Evolutionary conservation across 169 alveolate species (phyloP).

Genomic region (Eimeria necatrix): DNA sequence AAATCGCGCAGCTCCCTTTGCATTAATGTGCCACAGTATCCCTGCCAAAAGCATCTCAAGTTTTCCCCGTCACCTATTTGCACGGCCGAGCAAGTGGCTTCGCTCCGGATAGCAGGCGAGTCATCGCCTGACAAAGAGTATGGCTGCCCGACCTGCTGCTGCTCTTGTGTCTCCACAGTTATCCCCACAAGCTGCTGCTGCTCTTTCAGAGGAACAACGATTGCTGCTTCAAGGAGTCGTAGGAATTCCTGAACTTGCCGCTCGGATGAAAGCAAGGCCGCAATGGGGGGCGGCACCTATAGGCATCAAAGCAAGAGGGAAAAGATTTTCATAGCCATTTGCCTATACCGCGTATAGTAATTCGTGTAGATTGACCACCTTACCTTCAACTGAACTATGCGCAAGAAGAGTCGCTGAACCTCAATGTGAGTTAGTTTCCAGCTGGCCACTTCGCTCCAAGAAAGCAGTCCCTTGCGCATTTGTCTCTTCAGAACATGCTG

Average conservation of each 20-base stretch:
- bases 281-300: constrained; percentile 56
- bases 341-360: neutral
- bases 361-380: neutral
- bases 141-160: constrained; percentile 17
- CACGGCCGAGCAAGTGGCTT: constrained; percentile 12
- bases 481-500: neutral
- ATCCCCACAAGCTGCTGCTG: constrained; percentile 17
- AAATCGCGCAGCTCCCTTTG: constrained; percentile 10
- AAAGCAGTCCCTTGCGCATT: constrained; percentile 5
- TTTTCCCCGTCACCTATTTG: constrained; percentile 16
- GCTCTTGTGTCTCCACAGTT: constrained; percentile 13
- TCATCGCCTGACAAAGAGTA: constrained; percentile 23
- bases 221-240: constrained; percentile 11
- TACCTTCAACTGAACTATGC: constrained; percentile 63
- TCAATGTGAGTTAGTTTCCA: constrained; percentile 53
- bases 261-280: constrained; percentile 24
- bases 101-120: constrained; percentile 56
- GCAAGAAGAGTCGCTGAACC: constrained; percentile 62
- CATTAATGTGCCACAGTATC: constrained; percentile 10
- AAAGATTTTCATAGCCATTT: neutral
- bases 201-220: neutral
- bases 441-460: constrained; percentile 54
- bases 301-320: neutral
- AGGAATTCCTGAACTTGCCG: constrained; percentile 42
- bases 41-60: constrained; percentile 46